Base-by-base conservation (phyloP, 2,329 filamentous ascomycete species). In the Cyphellophora europaea region DNA sequence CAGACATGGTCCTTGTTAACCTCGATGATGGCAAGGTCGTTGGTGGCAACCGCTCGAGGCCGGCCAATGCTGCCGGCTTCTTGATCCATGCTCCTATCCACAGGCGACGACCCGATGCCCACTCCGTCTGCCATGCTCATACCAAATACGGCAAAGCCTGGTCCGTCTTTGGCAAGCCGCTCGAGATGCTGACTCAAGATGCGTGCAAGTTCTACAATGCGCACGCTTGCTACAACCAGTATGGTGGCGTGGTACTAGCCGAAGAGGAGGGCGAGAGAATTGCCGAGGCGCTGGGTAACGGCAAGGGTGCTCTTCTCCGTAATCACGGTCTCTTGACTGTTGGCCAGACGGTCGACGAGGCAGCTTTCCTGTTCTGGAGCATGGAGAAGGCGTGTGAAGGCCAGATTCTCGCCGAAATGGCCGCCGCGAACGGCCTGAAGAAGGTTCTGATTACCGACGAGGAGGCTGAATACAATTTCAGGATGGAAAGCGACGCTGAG, bases 261-360 rank as follows among this genome's bases (percentile, higher is more conserved):
- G 65, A 64, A n/a, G 73, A 72, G 37, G 81, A 86, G 53, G 79
- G 79, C 1, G 58, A 68, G 45, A 64, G 69, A 27, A 74, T 86
- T 42, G 79, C 79, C 2, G 61, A 60, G 8, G 71, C 78, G 1
- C 61, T 87, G 2, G 79, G 79, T 0, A 55, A 63, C 1, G 80
- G 68, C 14, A 73, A 72, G 53, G 79, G 68, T 2, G 66, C 74
- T 43, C 76, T 85, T 30, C 59, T 85, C 33, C 65, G 78, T 44
- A 86, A 85, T 53, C 81, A 86, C 56, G 82, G 82, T 0, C 59
- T 87, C 21, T 56, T 86, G 33, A 82, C 78, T 0, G 79, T 83
- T 0, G 82, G 82, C 3, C 50, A 56, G 5, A 86, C 81, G 0
- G 80, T 86, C 2, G 81, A 86, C 51, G 81, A 86, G 56, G 81